Conservation (phyloP, 1,139 yeast species). For the Pichia sp. region DNA sequence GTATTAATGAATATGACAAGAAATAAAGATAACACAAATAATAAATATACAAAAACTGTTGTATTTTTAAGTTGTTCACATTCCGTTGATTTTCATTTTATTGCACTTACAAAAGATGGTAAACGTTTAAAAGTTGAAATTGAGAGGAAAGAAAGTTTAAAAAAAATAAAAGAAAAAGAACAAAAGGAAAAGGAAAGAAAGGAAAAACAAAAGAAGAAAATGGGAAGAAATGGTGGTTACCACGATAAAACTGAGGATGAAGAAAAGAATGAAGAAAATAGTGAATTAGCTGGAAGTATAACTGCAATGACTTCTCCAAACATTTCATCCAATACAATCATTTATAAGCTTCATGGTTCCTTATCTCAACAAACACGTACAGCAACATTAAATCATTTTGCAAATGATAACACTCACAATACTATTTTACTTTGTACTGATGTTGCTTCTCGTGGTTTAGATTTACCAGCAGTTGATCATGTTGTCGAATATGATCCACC, state of each 20-base stretch:
- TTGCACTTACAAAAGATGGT: slow-evolving; percentile 59
- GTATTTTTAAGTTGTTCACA: slow-evolving; percentile 93
- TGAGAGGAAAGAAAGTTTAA: slow-evolving; percentile 18
- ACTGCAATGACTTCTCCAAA: slow-evolving; percentile 51
- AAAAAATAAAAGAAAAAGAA: slow-evolving; percentile 12
- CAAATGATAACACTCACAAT: slow-evolving; percentile 30
- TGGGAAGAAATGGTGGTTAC: slow-evolving; percentile 14
- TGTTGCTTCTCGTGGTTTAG: slow-evolving; percentile 97
- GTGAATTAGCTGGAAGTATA: slow-evolving; percentile 16
- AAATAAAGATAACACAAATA: slow-evolving; percentile 17
- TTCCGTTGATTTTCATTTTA: slow-evolving; percentile 87
- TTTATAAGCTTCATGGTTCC: slow-evolving; percentile 85
- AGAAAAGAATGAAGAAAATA: slow-evolving; percentile 29
- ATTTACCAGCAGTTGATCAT: slow-evolving; percentile 90
- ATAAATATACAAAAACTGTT: slow-evolving; percentile 47
- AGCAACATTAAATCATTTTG: slow-evolving; percentile 62
- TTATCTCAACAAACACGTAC: slow-evolving; percentile 78
- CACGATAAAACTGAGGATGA: slow-evolving; percentile 22
- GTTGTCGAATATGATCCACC: slow-evolving; percentile 95
- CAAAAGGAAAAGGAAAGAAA: slow-evolving; percentile 26
- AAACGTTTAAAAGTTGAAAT: slow-evolving; percentile 29
- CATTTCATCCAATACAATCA: slow-evolving; percentile 39
- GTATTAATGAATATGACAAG: slow-evolving; percentile 45
- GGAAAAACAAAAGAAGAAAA: slow-evolving; percentile 16
- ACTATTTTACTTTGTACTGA: slow-evolving; percentile 77